Base-by-base conservation (phyloP, 2,329 filamentous ascomycete species). In the Fusarium poae region DNA sequence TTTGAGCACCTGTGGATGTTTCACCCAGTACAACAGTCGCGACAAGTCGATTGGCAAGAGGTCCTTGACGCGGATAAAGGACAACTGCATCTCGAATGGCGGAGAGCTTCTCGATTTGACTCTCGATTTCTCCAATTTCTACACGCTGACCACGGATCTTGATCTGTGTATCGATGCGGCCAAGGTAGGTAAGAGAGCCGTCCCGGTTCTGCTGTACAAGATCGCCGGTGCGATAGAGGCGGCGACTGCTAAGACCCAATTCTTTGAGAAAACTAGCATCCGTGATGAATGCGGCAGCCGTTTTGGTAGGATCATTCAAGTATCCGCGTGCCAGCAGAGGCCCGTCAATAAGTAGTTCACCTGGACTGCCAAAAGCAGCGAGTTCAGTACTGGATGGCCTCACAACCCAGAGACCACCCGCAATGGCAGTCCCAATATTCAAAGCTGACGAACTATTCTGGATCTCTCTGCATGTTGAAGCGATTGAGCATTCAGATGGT, bases 351-450 rank as follows among this genome's bases (percentile, higher is more conserved):
- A 51, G 48, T 20, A 51, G 39, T 39, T 51, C 48, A 18, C 48
- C 48, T 9, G 48, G 48, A 20, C 34, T 51, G 34, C 48, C 48
- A 51, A 51, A 39, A 39, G 48, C 34, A 37, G 34, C 34, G 48
- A 51, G 48, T 51, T 39, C 23, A 21, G 48, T 51, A 51, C 48
- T 51, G 23, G 48, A 25, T 29, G 34, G 48, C 13, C 39, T 51
- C n/a, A 51, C 48, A 51, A 51, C 48, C 48, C 48, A 51, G 48
- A 51, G 48, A 39, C 48, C 48, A 51, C 48, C 48, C 23, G 48
- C 48, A 21, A 51, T 51, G 23, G 48, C 48, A 8, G 48, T 51
- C 21, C 48, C 48, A 39, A 51, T 51, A n/a, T 51, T 51, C 34
- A 29, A 51, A 18, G 48, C 48, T 9, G 48, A 51, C 7, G 48